Conservation (phyloP, 1,284 basidiomycete species). For the Mycosarcoma mackinlayi region DNA sequence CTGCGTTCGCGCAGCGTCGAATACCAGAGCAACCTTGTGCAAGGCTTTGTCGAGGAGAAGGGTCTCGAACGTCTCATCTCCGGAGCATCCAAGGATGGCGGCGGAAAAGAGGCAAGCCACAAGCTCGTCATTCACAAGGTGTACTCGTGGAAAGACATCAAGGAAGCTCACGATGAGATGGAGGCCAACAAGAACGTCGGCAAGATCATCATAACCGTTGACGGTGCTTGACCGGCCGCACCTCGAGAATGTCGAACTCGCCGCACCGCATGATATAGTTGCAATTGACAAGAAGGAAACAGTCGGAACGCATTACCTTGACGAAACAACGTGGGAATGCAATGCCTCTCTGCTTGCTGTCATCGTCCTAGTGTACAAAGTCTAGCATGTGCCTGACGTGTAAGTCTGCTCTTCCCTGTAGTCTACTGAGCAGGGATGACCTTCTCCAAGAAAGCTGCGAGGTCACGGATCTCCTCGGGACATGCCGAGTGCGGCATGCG, state of each 20-base stretch:
- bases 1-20: constrained; percentile 80
- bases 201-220: constrained; percentile 69
- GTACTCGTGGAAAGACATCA: constrained; percentile 84
- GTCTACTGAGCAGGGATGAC: constrained; percentile 47
- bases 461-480: constrained; percentile 62
- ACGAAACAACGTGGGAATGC: too few species aligned
- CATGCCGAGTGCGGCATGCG: constrained; percentile 66
- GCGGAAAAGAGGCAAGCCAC: constrained; percentile 18
- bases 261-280: too few species aligned
- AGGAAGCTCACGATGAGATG: constrained; percentile 87
- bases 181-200: constrained; percentile 80
- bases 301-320: background rate
- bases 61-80: constrained; percentile 43
- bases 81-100: constrained; percentile 8
- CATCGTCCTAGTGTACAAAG: constrained; percentile 14
- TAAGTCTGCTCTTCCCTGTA: too few species aligned
- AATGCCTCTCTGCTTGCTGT: background rate
- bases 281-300: too few species aligned
- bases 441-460: constrained; percentile 55
- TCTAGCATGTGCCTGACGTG: background rate
- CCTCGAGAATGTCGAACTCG: too few species aligned
- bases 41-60: constrained; percentile 72
- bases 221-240: constrained; percentile 15
- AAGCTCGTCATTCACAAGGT: constrained; percentile 71
- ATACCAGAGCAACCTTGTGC: constrained; percentile 84